Conservation (phyloP, 1,139 yeast genomes). For the Pneumocystis murina region DNA sequence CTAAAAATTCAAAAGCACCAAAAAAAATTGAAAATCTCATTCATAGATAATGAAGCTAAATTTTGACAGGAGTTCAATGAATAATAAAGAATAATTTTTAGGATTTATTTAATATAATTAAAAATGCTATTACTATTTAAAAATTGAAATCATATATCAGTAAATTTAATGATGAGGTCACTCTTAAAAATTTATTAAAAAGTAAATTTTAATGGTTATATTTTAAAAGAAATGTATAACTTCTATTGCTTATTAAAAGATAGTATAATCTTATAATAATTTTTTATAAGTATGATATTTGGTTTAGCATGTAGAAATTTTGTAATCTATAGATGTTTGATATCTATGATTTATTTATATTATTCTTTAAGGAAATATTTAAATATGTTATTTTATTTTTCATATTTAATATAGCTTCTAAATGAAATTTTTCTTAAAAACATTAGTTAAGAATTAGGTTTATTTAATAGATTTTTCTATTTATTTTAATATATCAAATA, state of each 20-base stretch:
- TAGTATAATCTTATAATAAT: too few species aligned
- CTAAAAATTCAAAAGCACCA: slow-evolving; percentile 36
- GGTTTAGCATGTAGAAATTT: too few species aligned
- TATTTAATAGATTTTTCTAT: too few species aligned
- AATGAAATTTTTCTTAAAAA: too few species aligned
- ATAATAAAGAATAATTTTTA: background rate
- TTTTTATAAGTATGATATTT: too few species aligned
- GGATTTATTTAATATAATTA: background rate
- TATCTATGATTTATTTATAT: too few species aligned
- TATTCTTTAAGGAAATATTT: too few species aligned
- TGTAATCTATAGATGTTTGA: too few species aligned
- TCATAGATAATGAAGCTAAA: slow-evolving; percentile 67
- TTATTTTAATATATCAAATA: too few species aligned
- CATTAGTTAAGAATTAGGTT: too few species aligned
- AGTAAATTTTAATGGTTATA: slow-evolving; percentile 33
- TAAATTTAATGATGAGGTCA: slow-evolving; percentile 84
- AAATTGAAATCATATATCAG: slow-evolving; percentile 97
- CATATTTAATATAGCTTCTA: too few species aligned
- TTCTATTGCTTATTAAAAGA: background rate
- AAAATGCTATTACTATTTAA: slow-evolving; percentile 96
- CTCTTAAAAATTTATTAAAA: slow-evolving; percentile 68
- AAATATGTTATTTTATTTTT: too few species aligned
- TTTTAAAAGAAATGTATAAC: background rate
- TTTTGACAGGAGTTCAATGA: slow-evolving; percentile 89
- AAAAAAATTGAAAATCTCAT: slow-evolving; percentile 52